phyloP scores from a whole-genome alignment of 2,329 filamentous ascomycete genomes.

The Fusarium tanahbumbuense region DNA sequence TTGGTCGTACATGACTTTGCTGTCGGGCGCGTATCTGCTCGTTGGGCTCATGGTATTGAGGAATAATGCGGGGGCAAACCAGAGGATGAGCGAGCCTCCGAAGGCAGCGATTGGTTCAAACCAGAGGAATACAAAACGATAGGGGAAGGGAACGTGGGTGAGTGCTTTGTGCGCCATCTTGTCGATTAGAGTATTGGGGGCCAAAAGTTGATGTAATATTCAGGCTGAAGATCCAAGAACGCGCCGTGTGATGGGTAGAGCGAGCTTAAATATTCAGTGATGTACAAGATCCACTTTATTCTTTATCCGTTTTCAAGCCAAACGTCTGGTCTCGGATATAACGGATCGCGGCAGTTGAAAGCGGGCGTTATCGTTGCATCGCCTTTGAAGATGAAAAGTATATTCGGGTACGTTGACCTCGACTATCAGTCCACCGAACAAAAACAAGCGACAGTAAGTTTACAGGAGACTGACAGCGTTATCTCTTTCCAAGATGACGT shows the following conservation, averaged over 20 bases:
- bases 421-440: background rate
- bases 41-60: slow-evolving; percentile 28
- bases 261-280: background rate
- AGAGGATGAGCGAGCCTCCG: slow-evolving; percentile 1
- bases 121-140: slow-evolving; percentile 32
- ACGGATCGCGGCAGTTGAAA: slow-evolving; percentile 1
- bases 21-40: slow-evolving; percentile 31
- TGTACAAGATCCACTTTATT: background rate
- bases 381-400: background rate
- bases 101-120: slow-evolving; percentile 27
- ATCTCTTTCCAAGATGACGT: background rate
- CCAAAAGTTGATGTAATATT: background rate
- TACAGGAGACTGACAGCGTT: background rate
- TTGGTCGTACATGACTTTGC: slow-evolving; percentile 32
- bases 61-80: slow-evolving; percentile 8
- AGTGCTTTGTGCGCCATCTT: background rate
- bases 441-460: background rate
- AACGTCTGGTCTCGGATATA: background rate
- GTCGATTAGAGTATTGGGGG: background rate
- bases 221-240: background rate
- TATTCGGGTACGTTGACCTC: background rate
- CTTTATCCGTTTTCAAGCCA: accelerated
- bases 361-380: background rate
- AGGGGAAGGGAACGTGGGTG: slow-evolving; percentile 19
- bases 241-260: accelerated